Conservation (phyloP, 441 rosid species). For the Cnidoscolus chayamansa region DNA sequence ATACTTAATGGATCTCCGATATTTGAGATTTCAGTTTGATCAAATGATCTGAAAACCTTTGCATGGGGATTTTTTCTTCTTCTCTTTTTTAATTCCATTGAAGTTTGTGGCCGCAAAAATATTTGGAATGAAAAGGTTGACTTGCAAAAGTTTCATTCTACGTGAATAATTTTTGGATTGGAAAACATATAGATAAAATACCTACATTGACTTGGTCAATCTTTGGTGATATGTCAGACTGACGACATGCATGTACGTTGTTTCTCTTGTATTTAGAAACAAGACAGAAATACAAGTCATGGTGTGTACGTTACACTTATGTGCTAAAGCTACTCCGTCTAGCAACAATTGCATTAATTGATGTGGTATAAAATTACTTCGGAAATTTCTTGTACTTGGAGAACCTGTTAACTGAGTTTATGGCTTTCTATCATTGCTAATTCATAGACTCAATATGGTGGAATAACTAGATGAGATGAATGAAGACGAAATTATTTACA, state of each 20-base stretch:
- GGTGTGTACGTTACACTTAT: neutral
- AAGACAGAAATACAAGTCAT: neutral
- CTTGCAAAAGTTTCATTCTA: slow-evolving; percentile 11
- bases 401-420: neutral
- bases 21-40: slow-evolving; percentile 1
- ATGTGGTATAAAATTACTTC: neutral
- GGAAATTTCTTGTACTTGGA: neutral
- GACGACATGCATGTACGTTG: neutral
- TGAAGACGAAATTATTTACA: neutral
- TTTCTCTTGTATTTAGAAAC: slow-evolving; percentile 1
- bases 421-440: neutral
- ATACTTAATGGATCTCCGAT: neutral
- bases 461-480: neutral
- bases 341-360: neutral
- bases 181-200: neutral
- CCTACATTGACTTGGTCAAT: neutral
- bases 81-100: neutral
- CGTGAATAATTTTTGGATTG: slow-evolving; percentile 13
- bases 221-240: slow-evolving; percentile 1
- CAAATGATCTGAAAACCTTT: neutral
- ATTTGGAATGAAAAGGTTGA: neutral
- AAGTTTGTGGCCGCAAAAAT: neutral
- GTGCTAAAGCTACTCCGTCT: slow-evolving; percentile 6
- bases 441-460: neutral
- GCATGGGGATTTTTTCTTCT: neutral